Conservation (phyloP, 2,329 filamentous ascomycete genomes). For the Colletotrichum chrysophilum region DNA sequence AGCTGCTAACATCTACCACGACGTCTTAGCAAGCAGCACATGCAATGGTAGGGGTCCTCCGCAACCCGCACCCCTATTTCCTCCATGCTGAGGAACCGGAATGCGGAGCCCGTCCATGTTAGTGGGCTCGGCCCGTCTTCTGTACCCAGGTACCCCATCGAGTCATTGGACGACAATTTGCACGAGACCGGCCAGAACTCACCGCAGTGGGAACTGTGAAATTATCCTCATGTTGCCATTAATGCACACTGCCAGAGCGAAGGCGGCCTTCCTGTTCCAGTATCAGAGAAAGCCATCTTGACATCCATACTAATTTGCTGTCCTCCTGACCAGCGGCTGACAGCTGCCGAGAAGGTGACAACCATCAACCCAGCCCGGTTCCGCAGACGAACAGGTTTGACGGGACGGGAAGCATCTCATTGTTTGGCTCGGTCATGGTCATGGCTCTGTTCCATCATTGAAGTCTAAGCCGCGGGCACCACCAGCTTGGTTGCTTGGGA, state of each 20-base stretch:
- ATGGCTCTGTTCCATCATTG: neutral
- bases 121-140: constrained; percentile 14
- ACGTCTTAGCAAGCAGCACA: constrained; percentile 1
- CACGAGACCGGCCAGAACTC: constrained; percentile 2
- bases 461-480: neutral
- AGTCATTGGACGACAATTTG: constrained; percentile 12
- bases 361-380: neutral
- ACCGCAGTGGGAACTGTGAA: constrained; percentile 11
- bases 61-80: neutral
- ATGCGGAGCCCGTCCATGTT: constrained; percentile 5
- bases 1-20: neutral
- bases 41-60: constrained; percentile 8
- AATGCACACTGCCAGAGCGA: constrained; percentile 3
- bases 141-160: neutral
- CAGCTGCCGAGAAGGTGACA: neutral
- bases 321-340: neutral
- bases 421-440: neutral
- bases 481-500: neutral
- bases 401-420: neutral
- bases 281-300: neutral
- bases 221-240: constrained; percentile 20
- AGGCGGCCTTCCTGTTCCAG: constrained; percentile 1
- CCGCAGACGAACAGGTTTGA: neutral
- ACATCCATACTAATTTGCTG: neutral
- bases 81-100: neutral